A percentile compares a stretch with the other conserved stretches of the same genome.
Conservation (phyloP, 2,329 filamentous ascomycete species). For the Aureobasidium zeae region DNA sequence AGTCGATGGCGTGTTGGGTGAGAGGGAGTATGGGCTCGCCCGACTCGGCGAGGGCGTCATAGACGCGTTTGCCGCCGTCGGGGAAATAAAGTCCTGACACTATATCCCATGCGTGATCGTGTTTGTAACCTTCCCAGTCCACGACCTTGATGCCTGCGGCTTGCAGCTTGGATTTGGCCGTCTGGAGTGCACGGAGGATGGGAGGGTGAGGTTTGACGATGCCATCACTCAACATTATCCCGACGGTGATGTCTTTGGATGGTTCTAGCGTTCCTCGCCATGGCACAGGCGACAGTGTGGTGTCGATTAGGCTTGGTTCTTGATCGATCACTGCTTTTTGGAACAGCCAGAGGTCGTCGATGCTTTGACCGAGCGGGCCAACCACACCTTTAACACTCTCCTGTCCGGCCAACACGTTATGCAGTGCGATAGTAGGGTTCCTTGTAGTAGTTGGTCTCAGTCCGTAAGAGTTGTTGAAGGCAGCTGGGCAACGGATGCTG, state of each 20-base stretch:
- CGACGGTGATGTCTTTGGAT: slow-evolving; percentile 41
- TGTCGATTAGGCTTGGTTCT: slow-evolving; percentile 49
- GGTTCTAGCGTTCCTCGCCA: slow-evolving; percentile 39
- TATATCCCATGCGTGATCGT: slow-evolving; percentile 43
- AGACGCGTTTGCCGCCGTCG: slow-evolving; percentile 43
- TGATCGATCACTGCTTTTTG: slow-evolving; percentile 42
- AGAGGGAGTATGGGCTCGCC: slow-evolving; percentile 24
- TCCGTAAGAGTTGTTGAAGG: slow-evolving; percentile 39
- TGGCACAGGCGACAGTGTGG: slow-evolving; percentile 48
- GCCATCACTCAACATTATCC: slow-evolving; percentile 56
- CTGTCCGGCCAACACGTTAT: slow-evolving; percentile 37
- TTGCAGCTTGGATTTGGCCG: slow-evolving; percentile 16
- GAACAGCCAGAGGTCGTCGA: slow-evolving; percentile 47
- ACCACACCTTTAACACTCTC: slow-evolving; percentile 40
- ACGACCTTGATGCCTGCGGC: slow-evolving; percentile 25
- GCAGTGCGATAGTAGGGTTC: slow-evolving; percentile 35
- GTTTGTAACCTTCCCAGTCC: slow-evolving; percentile 42
- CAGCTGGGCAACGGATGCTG: slow-evolving; percentile 40
- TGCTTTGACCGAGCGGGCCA: slow-evolving; percentile 46
- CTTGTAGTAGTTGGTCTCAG: slow-evolving; percentile 37
- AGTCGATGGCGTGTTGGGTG: slow-evolving; percentile 4
- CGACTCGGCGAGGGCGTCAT: slow-evolving; percentile 40
- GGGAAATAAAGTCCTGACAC: slow-evolving; percentile 46
- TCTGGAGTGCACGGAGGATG: slow-evolving; percentile 28
- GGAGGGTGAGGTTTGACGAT: slow-evolving; percentile 30